Evolutionary conservation across 108 stramenopile genomes (phyloP).

Genomic region (Cyclotella choctawhatcheeana): DNA sequence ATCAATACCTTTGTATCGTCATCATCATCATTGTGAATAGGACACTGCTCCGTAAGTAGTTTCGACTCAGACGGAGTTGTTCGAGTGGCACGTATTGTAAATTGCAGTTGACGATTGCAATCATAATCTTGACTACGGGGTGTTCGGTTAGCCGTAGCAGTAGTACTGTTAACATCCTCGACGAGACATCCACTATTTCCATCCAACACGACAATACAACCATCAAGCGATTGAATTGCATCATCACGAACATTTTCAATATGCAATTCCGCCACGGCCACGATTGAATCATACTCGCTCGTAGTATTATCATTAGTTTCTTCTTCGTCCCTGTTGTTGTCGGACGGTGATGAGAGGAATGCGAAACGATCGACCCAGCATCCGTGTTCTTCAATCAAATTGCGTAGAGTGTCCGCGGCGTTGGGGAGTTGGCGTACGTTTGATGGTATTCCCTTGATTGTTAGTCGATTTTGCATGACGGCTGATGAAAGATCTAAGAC

Average conservation of each 20-base stretch:
- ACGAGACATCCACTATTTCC: neutral
- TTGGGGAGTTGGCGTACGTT: constrained; percentile 6
- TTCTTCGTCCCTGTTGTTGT: no score
- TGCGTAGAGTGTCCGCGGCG: constrained; percentile 3
- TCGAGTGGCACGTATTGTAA: neutral
- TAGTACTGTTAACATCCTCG: neutral
- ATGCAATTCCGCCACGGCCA: constrained; percentile 9
- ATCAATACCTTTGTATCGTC: neutral
- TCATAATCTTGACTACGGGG: no score
- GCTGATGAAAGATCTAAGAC: no score
- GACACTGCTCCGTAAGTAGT: constrained; percentile 4
- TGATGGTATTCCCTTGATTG: constrained; percentile 7
- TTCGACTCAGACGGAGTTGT: neutral
- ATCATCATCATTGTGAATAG: constrained; percentile 10
- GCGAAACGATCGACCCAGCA: constrained; percentile 25
- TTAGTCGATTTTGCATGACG: constrained; percentile 20
- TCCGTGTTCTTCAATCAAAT: constrained; percentile 20
- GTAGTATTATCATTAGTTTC: neutral
- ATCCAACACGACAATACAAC: constrained; percentile 2
- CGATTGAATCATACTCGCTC: no score
- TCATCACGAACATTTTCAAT: constrained; percentile 18
- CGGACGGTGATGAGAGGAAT: neutral
- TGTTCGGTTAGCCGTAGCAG: neutral
- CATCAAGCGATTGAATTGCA: constrained; percentile 6
- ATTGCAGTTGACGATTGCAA: no score